phyloP scores from a whole-genome alignment of 257 asterid species.

The Nicotiana sylvestris region DNA sequence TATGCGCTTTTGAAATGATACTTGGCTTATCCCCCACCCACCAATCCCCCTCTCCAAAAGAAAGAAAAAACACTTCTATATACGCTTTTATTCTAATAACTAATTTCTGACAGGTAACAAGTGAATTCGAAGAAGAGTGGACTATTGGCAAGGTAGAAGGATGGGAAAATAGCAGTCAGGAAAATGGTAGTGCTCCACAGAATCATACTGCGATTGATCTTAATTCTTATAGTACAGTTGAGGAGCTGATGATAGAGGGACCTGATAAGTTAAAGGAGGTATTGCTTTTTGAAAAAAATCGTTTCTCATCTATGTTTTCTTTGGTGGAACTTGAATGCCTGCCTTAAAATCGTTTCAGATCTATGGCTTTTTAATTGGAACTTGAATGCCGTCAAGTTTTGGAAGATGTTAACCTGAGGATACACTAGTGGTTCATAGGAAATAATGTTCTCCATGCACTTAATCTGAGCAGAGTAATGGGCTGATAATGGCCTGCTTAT shows the following conservation, averaged over 20 bases:
- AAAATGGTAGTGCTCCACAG: slow-evolving; percentile 46
- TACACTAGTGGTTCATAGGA: not conserved
- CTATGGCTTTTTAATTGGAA: not conserved
- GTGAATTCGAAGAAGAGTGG: slow-evolving; percentile 94
- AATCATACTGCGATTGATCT: slow-evolving; percentile 70
- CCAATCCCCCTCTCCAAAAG: not conserved
- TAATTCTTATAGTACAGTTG: slow-evolving; percentile 66
- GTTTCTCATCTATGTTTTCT: slow-evolving; percentile 3
- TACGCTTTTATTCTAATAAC: slow-evolving; percentile 11
- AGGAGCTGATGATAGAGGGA: slow-evolving; percentile 81
- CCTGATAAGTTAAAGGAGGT: slow-evolving; percentile 94
- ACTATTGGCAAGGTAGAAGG: slow-evolving; percentile 58
- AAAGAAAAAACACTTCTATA: not conserved
- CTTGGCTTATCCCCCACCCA: not conserved
- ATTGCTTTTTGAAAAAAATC: not conserved
- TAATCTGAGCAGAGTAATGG: not conserved
- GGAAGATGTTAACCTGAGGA: not conserved
- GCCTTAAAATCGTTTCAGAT: not conserved
- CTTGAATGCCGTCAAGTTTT: not conserved
- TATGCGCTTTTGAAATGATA: not conserved
- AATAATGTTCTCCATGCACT: not conserved
- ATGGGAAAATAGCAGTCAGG: slow-evolving; percentile 67
- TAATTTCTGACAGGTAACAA: slow-evolving; percentile 41
- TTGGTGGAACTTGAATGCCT: not conserved
- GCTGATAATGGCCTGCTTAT: not conserved